A percentile compares a stretch with the other conserved stretches of the same genome.
phyloP scores from a whole-genome alignment of 2,329 filamentous ascomycete species.

The Madurella fahalii region DNA sequence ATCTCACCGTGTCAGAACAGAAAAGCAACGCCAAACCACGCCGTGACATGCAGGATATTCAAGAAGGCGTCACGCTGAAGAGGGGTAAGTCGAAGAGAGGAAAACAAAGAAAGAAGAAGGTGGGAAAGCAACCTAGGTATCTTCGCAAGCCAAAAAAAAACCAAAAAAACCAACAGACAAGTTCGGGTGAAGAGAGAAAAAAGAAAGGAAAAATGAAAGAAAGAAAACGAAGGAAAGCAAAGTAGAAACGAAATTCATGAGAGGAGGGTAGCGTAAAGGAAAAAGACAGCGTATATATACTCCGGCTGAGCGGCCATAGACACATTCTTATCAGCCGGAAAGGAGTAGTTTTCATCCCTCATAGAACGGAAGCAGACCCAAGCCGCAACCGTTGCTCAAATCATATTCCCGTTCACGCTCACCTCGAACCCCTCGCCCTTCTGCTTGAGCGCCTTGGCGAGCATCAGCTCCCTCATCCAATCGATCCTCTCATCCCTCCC shows the following conservation, averaged over 20 bases:
- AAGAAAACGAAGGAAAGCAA: constrained; percentile 1
- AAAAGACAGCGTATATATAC: neutral
- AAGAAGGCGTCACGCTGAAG: constrained; percentile 10
- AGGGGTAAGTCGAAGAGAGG: constrained; percentile 20
- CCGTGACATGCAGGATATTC: constrained; percentile 13
- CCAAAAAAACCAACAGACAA: constrained; percentile 22
- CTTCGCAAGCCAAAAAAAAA: too few species aligned
- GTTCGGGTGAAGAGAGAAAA: constrained; percentile 20
- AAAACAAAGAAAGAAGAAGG: constrained; percentile 6
- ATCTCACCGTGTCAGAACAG: neutral
- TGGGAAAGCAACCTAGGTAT: constrained; percentile 18
- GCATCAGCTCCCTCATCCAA: constrained; percentile 94
- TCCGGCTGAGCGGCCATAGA: neutral
- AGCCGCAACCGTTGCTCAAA: constrained; percentile 36
- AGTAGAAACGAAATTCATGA: neutral
- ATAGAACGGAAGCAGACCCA: neutral
- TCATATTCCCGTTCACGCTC: constrained; percentile 75
- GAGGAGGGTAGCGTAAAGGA: neutral
- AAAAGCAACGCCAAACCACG: constrained; percentile 13
- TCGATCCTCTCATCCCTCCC: constrained; percentile 86
- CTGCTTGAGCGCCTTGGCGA: constrained; percentile 80
- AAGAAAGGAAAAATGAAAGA: constrained; percentile 3
- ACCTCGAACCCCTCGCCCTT: constrained; percentile 81
- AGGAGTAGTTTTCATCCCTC: neutral
- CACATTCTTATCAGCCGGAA: neutral